Base-by-base conservation (phyloP, 1,284 basidiomycete species). In the Gomphus bonarii region DNA sequence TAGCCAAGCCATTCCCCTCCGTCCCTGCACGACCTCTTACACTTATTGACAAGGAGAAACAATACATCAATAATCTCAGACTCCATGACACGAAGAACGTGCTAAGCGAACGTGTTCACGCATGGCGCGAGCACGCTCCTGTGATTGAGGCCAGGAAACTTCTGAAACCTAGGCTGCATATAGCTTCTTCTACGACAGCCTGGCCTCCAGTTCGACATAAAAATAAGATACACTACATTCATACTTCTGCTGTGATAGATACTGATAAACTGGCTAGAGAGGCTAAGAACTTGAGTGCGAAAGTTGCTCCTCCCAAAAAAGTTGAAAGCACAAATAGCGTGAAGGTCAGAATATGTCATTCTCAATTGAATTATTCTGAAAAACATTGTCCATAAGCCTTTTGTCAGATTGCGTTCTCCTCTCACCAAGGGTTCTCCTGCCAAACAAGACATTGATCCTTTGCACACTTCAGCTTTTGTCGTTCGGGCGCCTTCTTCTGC, bases 141-240 rank as follows among this genome's bases (percentile, higher is more conserved):
- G 20, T 18, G 25, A 11, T n/a, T n/a, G n/a, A n/a, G n/a, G n/a
- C 28, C 1, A 30, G 5, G 7, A 22, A 25, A 14, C 31, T 8
- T 36, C 36, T 18, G 20, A 31, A 8, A 5, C 8, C 22, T 35
- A 33, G 18, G 9, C 20, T 36, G 9, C 35, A 28, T 3, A 38
- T 12, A 16, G 33, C 5, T 9, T 30, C 47, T 10, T 20, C 33
- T n/a, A 20, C 49, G 14, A 33, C 30, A n/a, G 49, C 31, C 8
- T 50, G 49, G 49, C 49, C 49, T 22, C 49, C 49, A 33, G 35
- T 50, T 38, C 49, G 49, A 12, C 25, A 50, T 10, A 50, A 50
- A 50, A 50, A 7, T n/a, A 33, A 50, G 49, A 11, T 16, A 22
- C 30, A 22, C 10, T n/a, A n/a, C n/a, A 16, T 12, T 20, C 14